Conservation (phyloP, 257 asterid genomes). For the Eustoma russellianum region DNA sequence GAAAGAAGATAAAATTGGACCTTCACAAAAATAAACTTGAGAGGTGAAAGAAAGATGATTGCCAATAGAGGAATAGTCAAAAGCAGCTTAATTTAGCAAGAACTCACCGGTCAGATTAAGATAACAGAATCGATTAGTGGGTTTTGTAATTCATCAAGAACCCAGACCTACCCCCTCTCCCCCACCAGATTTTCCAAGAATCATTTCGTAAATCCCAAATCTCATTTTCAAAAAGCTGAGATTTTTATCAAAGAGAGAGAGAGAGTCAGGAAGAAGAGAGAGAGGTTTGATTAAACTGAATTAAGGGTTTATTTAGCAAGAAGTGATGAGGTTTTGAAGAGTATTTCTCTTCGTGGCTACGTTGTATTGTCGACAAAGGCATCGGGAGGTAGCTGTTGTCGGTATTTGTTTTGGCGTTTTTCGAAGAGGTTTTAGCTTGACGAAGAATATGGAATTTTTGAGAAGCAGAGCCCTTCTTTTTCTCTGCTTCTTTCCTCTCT, state of each 20-base stretch:
- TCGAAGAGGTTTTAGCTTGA: slow-evolving; percentile 25
- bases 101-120: slow-evolving; percentile 32
- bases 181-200: slow-evolving; percentile 17
- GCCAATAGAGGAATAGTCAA: background rate
- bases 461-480: slow-evolving; percentile 47
- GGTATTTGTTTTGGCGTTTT: slow-evolving; percentile 33
- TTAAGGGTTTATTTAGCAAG: slow-evolving; percentile 3
- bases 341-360: slow-evolving; percentile 29
- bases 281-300: background rate
- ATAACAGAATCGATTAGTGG: slow-evolving; percentile 21
- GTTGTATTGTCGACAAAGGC: slow-evolving; percentile 34
- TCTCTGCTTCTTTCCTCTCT: slow-evolving; percentile 1
- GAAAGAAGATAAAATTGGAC: slow-evolving; percentile 1
- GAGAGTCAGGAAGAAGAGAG: background rate
- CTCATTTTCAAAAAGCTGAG: background rate
- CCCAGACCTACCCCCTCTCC: slow-evolving; percentile 20
- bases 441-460: slow-evolving; percentile 72
- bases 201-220: background rate
- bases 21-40: background rate
- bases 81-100: slow-evolving; percentile 5
- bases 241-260: background rate
- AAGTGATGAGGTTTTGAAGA: slow-evolving; percentile 14
- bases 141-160: slow-evolving; percentile 20
- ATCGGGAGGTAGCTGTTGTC: slow-evolving; percentile 35
- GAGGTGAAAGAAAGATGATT: too few relatives aligned